A percentile compares a stretch with the other conserved stretches of the same genome.
phyloP scores from a whole-genome alignment of 371 early-diverging fungal species.

The Apophysomyces ossiformis region DNA sequence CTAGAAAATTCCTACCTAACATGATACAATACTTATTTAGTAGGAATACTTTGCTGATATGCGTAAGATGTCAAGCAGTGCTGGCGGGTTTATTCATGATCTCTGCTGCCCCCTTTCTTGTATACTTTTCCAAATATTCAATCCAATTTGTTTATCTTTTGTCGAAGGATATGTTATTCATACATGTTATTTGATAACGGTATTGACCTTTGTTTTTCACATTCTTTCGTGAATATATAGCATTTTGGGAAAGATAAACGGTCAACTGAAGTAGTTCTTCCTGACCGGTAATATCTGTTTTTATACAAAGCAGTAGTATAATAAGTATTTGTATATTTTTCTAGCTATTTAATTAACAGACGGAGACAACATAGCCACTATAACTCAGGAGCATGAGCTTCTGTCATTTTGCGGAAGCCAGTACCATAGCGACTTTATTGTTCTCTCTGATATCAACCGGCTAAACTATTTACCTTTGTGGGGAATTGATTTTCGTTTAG shows the following conservation, averaged over 20 bases:
- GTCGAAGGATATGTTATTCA: not conserved
- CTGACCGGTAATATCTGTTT: too few relatives aligned
- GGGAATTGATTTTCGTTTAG: not conserved
- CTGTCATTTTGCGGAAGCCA: too few relatives aligned
- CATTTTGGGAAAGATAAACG: not conserved
- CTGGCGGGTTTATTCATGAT: not conserved
- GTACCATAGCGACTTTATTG: not conserved
- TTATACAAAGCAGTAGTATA: too few relatives aligned
- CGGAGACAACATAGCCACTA: too few relatives aligned
- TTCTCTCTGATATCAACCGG: not conserved
- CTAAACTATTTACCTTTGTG: conserved; percentile 4
- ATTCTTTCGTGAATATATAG: not conserved
- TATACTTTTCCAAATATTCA: not conserved
- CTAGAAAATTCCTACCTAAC: too few relatives aligned
- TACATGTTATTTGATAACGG: not conserved
- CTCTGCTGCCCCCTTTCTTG: not conserved
- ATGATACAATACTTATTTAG: too few relatives aligned
- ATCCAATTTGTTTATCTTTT: not conserved
- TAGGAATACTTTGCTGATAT: too few relatives aligned
- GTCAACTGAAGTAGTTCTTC: not conserved
- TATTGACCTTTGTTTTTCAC: not conserved
- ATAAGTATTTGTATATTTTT: too few relatives aligned
- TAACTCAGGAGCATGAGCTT: not conserved
- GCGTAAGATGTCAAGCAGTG: too few relatives aligned
- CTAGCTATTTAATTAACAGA: too few relatives aligned